Percentiles rank a stretch among this genome's conserved stretches.
Conservation (phyloP, 148 eudicot genomes). For the Arctostaphylos glauca region DNA sequence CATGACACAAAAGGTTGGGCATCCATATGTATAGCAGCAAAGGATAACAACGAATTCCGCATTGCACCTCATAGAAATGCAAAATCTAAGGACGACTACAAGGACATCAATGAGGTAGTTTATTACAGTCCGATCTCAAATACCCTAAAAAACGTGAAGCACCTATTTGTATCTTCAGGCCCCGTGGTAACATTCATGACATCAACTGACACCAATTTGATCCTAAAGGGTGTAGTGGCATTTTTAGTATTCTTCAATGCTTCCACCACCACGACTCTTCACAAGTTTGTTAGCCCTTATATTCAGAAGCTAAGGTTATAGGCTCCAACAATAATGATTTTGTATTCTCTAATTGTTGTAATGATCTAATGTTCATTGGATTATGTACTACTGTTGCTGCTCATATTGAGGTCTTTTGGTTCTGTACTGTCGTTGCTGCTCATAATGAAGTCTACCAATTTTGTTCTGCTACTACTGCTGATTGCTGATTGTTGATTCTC, state of each 20-base stretch:
- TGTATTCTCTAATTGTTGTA: no score
- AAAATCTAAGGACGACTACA: conserved; percentile 35
- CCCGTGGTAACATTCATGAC: conserved; percentile 96
- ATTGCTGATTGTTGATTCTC: no score
- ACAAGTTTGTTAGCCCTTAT: conserved; percentile 96
- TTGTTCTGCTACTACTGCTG: no score
- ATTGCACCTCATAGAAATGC: conserved; percentile 62
- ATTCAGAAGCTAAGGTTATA: conserved; percentile 54
- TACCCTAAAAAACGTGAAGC: conserved; percentile 83
- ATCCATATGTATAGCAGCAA: conserved; percentile 43
- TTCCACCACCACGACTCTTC: conserved; percentile 77
- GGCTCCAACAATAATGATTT: no score
- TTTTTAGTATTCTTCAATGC: conserved; percentile 86
- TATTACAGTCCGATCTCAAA: conserved; percentile 81
- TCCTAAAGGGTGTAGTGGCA: conserved; percentile 91
- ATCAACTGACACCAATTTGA: conserved; percentile 69
- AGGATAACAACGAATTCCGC: conserved; percentile 63
- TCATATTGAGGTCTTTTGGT: no score
- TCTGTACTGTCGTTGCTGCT: no score
- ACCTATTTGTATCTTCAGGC: conserved; percentile 83
- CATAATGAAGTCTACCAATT: no score
- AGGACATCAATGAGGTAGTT: conserved; percentile 36
- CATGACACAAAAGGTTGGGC: conserved; percentile 53
- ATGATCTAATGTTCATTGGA: no score
- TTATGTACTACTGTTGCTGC: no score